phyloP scores from a whole-genome alignment of 1,284 basidiomycete species.

The Meira miltonrushii region DNA sequence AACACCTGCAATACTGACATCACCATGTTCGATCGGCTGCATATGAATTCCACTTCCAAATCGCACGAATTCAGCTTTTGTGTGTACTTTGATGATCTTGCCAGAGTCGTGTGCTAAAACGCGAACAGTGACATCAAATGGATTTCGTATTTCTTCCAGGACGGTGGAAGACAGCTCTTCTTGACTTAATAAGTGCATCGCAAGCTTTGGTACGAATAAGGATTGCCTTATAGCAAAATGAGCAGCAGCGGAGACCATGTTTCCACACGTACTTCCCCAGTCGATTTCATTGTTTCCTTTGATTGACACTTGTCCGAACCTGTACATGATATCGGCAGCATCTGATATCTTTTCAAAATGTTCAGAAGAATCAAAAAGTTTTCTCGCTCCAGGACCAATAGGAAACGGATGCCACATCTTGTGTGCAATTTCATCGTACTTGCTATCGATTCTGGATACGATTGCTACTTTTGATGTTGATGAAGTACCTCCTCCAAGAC shows the following conservation, averaged over 20 bases:
- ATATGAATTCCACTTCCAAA: background rate
- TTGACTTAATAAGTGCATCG: background rate
- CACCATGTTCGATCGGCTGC: constrained; percentile 21
- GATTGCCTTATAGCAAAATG: constrained; percentile 19
- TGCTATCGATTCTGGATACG: constrained; percentile 52
- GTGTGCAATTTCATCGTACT: background rate
- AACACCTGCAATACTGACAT: constrained; percentile 43
- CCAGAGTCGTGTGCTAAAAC: constrained; percentile 36
- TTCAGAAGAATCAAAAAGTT: constrained; percentile 25
- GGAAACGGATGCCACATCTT: constrained; percentile 16
- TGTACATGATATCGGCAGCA: constrained; percentile 45
- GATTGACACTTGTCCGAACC: constrained; percentile 50
- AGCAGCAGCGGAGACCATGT: constrained; percentile 45
- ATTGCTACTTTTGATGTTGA: constrained; percentile 75
- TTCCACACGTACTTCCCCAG: constrained; percentile 49
- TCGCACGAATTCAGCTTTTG: constrained; percentile 25
- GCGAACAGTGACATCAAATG: constrained; percentile 19
- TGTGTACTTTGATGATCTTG: constrained; percentile 25
- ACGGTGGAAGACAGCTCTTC: background rate
- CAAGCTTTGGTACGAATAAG: background rate
- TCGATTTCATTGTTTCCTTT: constrained; percentile 26
- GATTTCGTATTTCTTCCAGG: too few species aligned
- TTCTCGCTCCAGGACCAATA: constrained; percentile 4
- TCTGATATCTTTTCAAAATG: constrained; percentile 13
- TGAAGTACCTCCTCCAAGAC: constrained; percentile 67